Percentiles rank a stretch among this genome's conserved stretches.
Conservation (phyloP, 352 stramenopile genomes). For the Phytophthora fragariae region DNA sequence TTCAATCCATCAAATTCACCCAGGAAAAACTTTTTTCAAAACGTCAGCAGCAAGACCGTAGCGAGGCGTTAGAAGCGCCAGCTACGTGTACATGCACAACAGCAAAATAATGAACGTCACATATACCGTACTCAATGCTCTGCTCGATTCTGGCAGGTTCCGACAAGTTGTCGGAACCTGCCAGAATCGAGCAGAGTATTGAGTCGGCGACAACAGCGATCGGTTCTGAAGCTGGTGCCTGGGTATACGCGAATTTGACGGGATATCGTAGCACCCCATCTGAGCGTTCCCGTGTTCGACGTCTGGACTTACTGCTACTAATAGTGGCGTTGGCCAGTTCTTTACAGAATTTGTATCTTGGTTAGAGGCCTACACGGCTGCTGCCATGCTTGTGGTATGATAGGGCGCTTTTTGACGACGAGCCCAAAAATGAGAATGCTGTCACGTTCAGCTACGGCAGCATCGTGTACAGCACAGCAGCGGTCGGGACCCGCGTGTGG, state of each 20-base stretch:
- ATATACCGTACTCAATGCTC: constrained; percentile 27
- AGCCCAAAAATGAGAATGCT: constrained; percentile 25
- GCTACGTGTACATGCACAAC: constrained; percentile 11
- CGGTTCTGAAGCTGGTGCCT: constrained; percentile 38
- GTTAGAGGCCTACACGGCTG: constrained; percentile 22
- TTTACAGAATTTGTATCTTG: constrained; percentile 18
- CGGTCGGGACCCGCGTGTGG: constrained; percentile 56
- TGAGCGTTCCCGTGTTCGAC: constrained; percentile 10
- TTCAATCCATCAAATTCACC: no score
- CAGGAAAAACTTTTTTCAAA: no score
- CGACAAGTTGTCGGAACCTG: no score
- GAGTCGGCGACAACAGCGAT: no score
- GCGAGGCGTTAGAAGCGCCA: constrained; percentile 41
- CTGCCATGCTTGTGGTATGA: no score
- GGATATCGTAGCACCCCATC: constrained; percentile 60
- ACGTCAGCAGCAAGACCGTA: constrained; percentile 27
- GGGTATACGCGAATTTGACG: constrained; percentile 70
- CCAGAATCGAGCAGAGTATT: no score
- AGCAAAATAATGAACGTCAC: constrained; percentile 43
- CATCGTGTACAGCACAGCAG: constrained; percentile 46
- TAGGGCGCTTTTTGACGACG: no score
- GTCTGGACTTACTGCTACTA: constrained; percentile 5
- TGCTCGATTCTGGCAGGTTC: neutral
- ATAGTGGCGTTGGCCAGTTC: constrained; percentile 17
- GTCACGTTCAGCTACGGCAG: constrained; percentile 62